Evolutionary conservation across 805 yeast genomes (phyloP), one percentile per base, ranked within the genome.

Genomic region (Ogataea corticis): DNA sequence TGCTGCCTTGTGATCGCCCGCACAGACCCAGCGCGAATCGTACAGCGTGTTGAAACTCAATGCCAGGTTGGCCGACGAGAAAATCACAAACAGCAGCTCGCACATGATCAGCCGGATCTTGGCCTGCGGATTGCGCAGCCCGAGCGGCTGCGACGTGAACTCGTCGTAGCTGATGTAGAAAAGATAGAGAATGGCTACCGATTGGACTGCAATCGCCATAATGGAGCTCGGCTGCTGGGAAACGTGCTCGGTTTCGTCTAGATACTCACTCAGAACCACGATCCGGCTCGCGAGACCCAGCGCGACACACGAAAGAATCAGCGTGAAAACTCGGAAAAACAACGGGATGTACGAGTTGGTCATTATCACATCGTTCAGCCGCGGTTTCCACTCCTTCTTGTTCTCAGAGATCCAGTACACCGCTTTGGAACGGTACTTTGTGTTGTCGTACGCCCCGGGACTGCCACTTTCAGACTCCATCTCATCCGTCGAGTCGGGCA

Each of bases 71-170:
- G 97, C 97, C 36, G 95, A 79, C 13, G 90, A 82, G 59, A 91
- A 87, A 17, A 92, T 90, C 51, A 94, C 88, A 65, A 94, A 89
- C 27, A 92, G 67, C 33, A 92, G 70, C 62, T 94, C 99, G 54
- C 90, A 71, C 71, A 90, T 71, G 49, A 92, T 75, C 47, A 92
- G 75, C 58, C 87, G 76, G 72, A 94, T 77, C 62, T 94, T 94
- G 18, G 86, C 88, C 48, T 79, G 71, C 0, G 97, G 95, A 50
- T 88, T 79, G 55, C 99, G 76, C 36, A 94, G 72, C 0, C 99
- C 99, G 39, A 94, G 65, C 0, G 98, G 99, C 61, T 88, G 85
- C 12, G 97, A 95, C 18, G 83, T 77, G 65, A 88, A 92, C 65
- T 94, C 99, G 65, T 94, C 98, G 58, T 81, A 82, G 2, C 96